phyloP scores from a whole-genome alignment of 176 grass and related monocot genomes.

The Aegilops tauschii region DNA sequence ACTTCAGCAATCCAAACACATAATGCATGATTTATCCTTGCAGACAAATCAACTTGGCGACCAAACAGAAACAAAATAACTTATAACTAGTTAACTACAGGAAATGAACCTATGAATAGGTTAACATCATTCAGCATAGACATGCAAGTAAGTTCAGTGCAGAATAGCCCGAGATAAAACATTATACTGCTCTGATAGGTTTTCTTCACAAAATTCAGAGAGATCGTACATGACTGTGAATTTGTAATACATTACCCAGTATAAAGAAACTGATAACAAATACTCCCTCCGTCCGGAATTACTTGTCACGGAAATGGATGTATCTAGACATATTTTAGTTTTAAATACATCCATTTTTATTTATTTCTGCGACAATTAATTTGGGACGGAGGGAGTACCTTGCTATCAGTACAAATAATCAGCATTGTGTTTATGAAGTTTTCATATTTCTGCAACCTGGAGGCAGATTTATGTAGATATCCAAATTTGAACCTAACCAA shows the following conservation, averaged over 20 bases:
- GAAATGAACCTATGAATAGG: not conserved
- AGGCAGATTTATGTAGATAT: not conserved
- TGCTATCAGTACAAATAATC: not conserved
- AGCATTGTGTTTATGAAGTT: not conserved
- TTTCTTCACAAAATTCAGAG: slow-evolving; percentile 11
- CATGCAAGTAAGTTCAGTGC: slow-evolving; percentile 3
- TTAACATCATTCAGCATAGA: not conserved
- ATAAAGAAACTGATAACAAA: not conserved
- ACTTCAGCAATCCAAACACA: slow-evolving; percentile 12
- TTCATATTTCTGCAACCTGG: not conserved
- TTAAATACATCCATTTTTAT: too few species aligned
- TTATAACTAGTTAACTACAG: not conserved
- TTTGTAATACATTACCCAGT: slow-evolving; percentile 15
- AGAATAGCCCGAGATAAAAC: slow-evolving; percentile 3
- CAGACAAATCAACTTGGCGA: not conserved
- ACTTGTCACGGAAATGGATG: too few species aligned
- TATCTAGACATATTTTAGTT: too few species aligned
- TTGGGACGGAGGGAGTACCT: not conserved
- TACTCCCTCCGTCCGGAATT: too few species aligned
- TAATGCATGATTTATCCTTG: slow-evolving; percentile 5
- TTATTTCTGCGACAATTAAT: too few species aligned
- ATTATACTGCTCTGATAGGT: slow-evolving; percentile 19
- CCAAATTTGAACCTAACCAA: not conserved
- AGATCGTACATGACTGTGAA: slow-evolving; percentile 7
- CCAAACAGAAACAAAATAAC: not conserved